phyloP scores from a whole-genome alignment of 2,329 filamentous ascomycete genomes.

The Penicillium oxalicum region DNA sequence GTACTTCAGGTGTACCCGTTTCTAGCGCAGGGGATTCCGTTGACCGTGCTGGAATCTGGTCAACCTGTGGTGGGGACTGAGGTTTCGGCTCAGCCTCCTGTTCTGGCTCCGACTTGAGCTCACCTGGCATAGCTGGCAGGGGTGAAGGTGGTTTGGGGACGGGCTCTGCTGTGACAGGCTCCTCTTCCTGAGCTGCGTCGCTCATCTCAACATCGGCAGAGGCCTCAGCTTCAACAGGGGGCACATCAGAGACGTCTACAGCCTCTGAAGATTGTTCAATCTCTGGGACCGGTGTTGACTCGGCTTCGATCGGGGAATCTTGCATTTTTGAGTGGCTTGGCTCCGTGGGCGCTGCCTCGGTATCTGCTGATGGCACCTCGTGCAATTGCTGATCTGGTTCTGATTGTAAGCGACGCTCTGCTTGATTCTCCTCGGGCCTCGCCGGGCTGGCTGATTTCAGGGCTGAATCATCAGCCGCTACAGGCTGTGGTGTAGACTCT shows the following conservation, averaged over 20 bases:
- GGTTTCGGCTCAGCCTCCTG: neutral
- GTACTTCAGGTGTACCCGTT: neutral
- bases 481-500: neutral
- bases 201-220: slow-evolving; percentile 9
- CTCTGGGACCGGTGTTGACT: neutral
- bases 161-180: neutral
- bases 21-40: neutral
- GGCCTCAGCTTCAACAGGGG: neutral
- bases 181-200: slow-evolving; percentile 1
- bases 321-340: neutral
- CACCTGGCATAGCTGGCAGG: neutral
- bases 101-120: neutral
- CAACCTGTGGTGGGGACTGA: neutral
- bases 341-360: neutral
- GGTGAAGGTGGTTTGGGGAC: slow-evolving; percentile 1
- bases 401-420: neutral
- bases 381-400: neutral
- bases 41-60: neutral
- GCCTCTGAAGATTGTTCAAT: neutral
- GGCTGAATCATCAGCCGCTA: neutral
- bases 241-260: neutral
- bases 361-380: neutral
- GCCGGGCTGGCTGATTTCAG: slow-evolving; percentile 1
- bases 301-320: neutral
- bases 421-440: neutral